Base-by-base conservation (phyloP, 208 protist species). In the Spongospora subterranea region DNA sequence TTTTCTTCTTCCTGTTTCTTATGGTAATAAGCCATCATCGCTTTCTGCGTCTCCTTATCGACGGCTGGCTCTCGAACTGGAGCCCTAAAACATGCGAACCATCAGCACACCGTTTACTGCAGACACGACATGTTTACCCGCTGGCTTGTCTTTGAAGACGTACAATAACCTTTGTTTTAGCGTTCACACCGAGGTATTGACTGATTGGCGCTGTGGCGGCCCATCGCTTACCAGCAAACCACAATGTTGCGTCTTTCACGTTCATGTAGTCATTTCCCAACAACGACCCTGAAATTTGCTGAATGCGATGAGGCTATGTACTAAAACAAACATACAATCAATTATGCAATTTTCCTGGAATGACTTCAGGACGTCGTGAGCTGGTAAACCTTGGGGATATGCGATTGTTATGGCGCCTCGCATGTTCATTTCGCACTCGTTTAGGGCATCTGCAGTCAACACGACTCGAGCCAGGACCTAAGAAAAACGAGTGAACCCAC, bases 11-110 rank as follows among this genome's bases (percentile, higher is more conserved):
- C 91, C 35, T 93, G 92, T 64, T 93, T 93, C 60, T 90, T 92
- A 90, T 91, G 64, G 38, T 92, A 93, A 66, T 92, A 93, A 60
- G 92, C 92, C 92, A 93, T 93, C 92, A 93, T 92, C 53, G 88
- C 92, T 46, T 92, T 92, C 90, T 93, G 92, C 17, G 90, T 92
- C 88, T 91, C 71, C 50, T 93, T 91, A 45, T 92, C 91, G 0
- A 93, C 50, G n/a, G 90, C 91, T 35, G 90, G 76, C 71, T 93
- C 92, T 11, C 89, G 0, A 11, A 71, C 89, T 76, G 88, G 90
- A 65, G 82, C 82, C 11, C 88, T 39, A 6, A 0, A 6, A 64
- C 20, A 39, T 29, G 6, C 11, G n/a, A 88, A 32, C 32, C 17
- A 35, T 46, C 20, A 54, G 38, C 40, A 60, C 29, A 29, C 6